phyloP scores from a whole-genome alignment of 2,329 filamentous ascomycete species.

The Penicillium expansum region DNA sequence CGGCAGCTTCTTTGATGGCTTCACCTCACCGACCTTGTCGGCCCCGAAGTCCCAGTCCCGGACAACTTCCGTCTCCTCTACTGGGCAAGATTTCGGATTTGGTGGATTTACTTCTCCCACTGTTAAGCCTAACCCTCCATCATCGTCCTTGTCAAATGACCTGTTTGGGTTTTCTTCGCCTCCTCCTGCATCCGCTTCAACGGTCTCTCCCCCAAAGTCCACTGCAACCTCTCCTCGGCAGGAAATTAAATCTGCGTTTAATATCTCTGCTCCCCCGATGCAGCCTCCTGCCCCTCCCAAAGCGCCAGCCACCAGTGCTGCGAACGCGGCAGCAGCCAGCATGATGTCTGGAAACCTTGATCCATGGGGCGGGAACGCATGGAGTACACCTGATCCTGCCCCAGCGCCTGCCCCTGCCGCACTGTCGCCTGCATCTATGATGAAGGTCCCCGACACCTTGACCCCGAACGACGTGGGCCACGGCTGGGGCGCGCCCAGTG shows the following conservation, averaged over 20 bases:
- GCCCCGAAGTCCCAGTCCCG: slow-evolving; percentile 43
- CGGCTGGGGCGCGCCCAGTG: slow-evolving; percentile 56
- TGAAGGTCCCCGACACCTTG: slow-evolving; percentile 47
- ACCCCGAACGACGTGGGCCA: slow-evolving; percentile 63
- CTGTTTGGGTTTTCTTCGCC: slow-evolving; percentile 72
- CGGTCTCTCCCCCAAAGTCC: slow-evolving; percentile 46
- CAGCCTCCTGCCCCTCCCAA: slow-evolving; percentile 42
- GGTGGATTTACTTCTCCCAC: slow-evolving; percentile 55
- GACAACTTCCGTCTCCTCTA: slow-evolving; percentile 53
- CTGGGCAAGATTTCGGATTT: slow-evolving; percentile 65
- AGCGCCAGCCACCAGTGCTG: slow-evolving; percentile 43
- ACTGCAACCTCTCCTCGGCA: slow-evolving; percentile 39
- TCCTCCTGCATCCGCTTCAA: slow-evolving; percentile 41
- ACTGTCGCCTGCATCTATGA: slow-evolving; percentile 35
- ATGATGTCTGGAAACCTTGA: slow-evolving; percentile 53
- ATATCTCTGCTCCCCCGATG: slow-evolving; percentile 60
- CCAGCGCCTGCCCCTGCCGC: slow-evolving; percentile 42
- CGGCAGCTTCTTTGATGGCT: slow-evolving; percentile 79
- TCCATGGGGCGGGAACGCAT: slow-evolving; percentile 85
- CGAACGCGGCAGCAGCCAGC: slow-evolving; percentile 45
- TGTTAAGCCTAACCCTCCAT: slow-evolving; percentile 48
- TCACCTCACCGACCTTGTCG: slow-evolving; percentile 60
- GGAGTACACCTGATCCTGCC: slow-evolving; percentile 65
- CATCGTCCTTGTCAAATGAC: slow-evolving; percentile 64
- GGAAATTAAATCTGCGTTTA: slow-evolving; percentile 70